These are phyloP conservation scores for Russula brevipes DNA, from an alignment of 768 basidiomycete species.

Conservation along the genomic window DNA sequence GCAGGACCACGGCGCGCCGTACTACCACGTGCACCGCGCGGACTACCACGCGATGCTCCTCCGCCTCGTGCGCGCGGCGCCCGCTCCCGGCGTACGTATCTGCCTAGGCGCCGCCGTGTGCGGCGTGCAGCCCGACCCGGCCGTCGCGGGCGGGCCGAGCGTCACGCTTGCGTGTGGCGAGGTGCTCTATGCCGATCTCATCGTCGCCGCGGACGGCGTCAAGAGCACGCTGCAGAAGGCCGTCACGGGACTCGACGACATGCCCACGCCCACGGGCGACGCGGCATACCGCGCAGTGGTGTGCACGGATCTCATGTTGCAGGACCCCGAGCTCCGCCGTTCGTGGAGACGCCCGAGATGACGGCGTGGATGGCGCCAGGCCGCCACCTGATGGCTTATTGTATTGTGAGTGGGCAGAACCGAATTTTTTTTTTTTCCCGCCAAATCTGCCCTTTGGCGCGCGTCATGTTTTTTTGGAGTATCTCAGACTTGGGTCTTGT, in stretches of 20 bases:
- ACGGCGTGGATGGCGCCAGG: conserved; percentile 57
- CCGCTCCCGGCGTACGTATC: conserved; percentile 32
- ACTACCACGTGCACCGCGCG: conserved; percentile 42
- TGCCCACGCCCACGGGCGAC: conserved; percentile 51
- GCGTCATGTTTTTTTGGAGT: too few species aligned
- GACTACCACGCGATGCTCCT: conserved; percentile 40
- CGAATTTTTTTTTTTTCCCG: neutral
- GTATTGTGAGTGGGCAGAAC: conserved; percentile 35
- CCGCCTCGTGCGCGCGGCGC: conserved; percentile 31
- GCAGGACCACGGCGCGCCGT: conserved; percentile 35
- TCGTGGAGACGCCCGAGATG: conserved; percentile 50
- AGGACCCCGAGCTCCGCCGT: conserved; percentile 47
- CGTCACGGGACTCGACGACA: conserved; percentile 43
- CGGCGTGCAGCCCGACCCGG: conserved; percentile 31
- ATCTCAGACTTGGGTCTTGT: neutral
- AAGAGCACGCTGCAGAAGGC: conserved; percentile 48
- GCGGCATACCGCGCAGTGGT: conserved; percentile 57
- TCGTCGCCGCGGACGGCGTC: conserved; percentile 40
- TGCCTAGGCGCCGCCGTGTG: conserved; percentile 35
- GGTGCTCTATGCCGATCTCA: conserved; percentile 35
- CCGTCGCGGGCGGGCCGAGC: conserved; percentile 26
- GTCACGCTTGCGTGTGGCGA: conserved; percentile 36
- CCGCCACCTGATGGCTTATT: conserved; percentile 43
- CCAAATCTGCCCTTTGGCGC: too few species aligned
- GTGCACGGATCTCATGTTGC: conserved; percentile 40